Percentiles rank a stretch among this genome's conserved stretches.
These are phyloP conservation scores for Otatea glauca DNA, from an alignment of 176 grass and related monocot species.

Conservation along the genomic window DNA sequence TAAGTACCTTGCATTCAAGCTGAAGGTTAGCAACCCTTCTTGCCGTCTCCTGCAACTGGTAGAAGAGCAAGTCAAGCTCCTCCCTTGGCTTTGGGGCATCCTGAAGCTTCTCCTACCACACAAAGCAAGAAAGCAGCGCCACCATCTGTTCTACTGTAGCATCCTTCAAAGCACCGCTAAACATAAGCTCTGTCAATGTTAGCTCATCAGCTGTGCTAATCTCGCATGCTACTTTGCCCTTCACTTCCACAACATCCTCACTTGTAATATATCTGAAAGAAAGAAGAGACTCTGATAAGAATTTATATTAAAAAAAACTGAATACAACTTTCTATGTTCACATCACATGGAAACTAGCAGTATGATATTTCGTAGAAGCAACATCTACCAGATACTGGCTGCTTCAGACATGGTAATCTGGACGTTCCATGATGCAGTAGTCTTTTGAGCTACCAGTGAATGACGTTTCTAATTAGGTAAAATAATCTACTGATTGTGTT, in stretches of 20 bases:
- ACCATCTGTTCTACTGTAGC: constrained; percentile 84
- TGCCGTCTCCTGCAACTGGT: constrained; percentile 54
- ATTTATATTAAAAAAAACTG: constrained; percentile 8
- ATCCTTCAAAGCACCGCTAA: constrained; percentile 74
- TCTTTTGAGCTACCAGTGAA: background rate
- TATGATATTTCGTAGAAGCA: background rate
- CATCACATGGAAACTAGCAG: background rate
- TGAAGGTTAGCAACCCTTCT: constrained; percentile 62
- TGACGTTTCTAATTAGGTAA: constrained; percentile 5
- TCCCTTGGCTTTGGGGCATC: constrained; percentile 88
- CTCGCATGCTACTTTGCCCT: constrained; percentile 94
- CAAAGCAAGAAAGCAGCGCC: constrained; percentile 89
- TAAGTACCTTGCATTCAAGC: constrained; percentile 89
- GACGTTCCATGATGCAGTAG: background rate
- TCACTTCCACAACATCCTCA: constrained; percentile 86
- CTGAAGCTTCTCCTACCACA: constrained; percentile 91
- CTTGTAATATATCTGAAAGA: constrained; percentile 57
- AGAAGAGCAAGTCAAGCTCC: constrained; percentile 69
- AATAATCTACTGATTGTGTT: constrained; percentile 5
- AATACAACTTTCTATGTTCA: background rate
- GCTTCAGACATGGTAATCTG: background rate
- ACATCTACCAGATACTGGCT: background rate
- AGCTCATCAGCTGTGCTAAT: constrained; percentile 84
- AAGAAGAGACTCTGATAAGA: constrained; percentile 19
- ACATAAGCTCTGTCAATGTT: too few relatives aligned